Percentiles rank a stretch among this genome's conserved stretches.
Evolutionary conservation across 2,329 filamentous ascomycete species (phyloP).

Genomic region (Fragosphaeria purpurea): DNA sequence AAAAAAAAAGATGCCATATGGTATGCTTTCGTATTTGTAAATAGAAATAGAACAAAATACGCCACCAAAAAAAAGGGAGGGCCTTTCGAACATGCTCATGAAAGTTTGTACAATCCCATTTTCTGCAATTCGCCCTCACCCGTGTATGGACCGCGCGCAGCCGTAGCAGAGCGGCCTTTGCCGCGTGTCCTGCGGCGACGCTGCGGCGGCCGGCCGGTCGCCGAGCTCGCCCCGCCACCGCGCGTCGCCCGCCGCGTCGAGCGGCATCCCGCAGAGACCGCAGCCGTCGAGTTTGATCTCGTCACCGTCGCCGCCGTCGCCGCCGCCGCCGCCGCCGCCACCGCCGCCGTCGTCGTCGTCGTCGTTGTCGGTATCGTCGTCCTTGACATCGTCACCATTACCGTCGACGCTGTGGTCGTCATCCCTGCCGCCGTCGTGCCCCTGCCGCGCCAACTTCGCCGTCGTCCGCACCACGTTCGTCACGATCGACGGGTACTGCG

Average conservation of each 20-base stretch:
- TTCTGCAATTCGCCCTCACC: slow-evolving; percentile 31
- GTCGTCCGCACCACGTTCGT: slow-evolving; percentile 90
- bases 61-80: no score
- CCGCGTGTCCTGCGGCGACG: slow-evolving; percentile 7
- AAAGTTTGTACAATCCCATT: no score
- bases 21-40: no score
- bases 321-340: slow-evolving; percentile 4
- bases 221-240: slow-evolving; percentile 54
- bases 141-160: slow-evolving; percentile 55
- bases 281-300: slow-evolving; percentile 32
- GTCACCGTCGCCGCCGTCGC: slow-evolving; percentile 19
- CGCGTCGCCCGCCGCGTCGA: slow-evolving; percentile 53
- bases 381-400: slow-evolving; percentile 17
- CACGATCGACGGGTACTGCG: slow-evolving; percentile 80
- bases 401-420: not conserved
- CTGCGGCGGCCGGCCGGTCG: slow-evolving; percentile 23
- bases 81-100: no score
- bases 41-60: no score
- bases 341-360: slow-evolving; percentile 54
- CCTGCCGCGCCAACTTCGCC: slow-evolving; percentile 57
- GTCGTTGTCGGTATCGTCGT: slow-evolving; percentile 11
- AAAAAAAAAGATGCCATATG: no score
- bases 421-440: no score
- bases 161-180: slow-evolving; percentile 54
- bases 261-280: slow-evolving; percentile 57